These are phyloP conservation scores for Pseudocercospora eumusae DNA, from an alignment of 2,329 filamentous ascomycete species.

Conservation along the genomic window DNA sequence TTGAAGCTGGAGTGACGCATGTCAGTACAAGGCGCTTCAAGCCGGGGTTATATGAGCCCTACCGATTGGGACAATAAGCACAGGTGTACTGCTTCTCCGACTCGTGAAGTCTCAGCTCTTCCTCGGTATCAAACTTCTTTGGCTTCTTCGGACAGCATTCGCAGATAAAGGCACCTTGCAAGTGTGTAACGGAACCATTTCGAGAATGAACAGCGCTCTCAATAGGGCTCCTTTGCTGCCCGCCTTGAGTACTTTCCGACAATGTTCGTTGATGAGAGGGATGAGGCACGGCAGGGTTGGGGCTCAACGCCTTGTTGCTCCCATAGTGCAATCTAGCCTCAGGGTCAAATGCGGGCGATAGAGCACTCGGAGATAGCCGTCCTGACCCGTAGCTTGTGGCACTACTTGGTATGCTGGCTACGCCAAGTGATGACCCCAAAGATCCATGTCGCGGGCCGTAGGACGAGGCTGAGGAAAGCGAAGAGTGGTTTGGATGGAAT, in stretches of 20 bases:
- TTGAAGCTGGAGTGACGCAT: constrained; percentile 63
- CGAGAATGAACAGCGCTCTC: constrained; percentile 50
- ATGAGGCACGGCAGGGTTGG: constrained; percentile 46
- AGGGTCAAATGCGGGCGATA: constrained; percentile 60
- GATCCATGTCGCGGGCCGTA: constrained; percentile 62
- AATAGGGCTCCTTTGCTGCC: constrained; percentile 49
- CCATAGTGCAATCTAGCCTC: constrained; percentile 57
- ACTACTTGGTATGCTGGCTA: constrained; percentile 63
- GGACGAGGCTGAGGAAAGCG: constrained; percentile 67
- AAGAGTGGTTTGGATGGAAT: constrained; percentile 60
- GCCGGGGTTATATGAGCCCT: neutral
- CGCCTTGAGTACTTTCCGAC: constrained; percentile 44
- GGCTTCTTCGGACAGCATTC: constrained; percentile 97
- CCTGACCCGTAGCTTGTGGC: constrained; percentile 66
- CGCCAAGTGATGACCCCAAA: constrained; percentile 60
- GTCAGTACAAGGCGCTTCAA: neutral
- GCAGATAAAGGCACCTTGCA: constrained; percentile 69
- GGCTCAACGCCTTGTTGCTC: constrained; percentile 50
- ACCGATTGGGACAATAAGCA: constrained; percentile 82
- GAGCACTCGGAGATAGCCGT: constrained; percentile 60
- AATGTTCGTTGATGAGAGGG: constrained; percentile 43
- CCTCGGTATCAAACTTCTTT: constrained; percentile 84
- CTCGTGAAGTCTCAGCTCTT: constrained; percentile 80
- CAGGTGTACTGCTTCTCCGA: constrained; percentile 97
- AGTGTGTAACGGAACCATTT: constrained; percentile 53